Evolutionary conservation across 495 filamentous ascomycete species (phyloP).

Genomic region (Venustampulla echinocandica): DNA sequence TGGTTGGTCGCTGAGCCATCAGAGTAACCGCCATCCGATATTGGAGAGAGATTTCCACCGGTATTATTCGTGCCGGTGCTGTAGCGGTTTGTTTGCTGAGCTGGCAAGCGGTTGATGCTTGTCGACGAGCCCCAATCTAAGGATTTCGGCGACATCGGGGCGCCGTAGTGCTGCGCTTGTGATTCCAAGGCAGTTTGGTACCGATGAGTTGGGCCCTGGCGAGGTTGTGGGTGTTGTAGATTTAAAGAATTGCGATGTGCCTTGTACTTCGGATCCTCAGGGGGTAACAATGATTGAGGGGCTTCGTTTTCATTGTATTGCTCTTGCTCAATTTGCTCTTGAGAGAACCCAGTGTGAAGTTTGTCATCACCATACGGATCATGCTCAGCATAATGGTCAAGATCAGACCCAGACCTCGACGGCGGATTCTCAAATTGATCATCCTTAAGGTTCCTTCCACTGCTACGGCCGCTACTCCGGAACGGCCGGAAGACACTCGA

Average conservation of each 20-base stretch:
- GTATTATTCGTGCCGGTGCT: slow-evolving; percentile 32
- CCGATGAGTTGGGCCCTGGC: slow-evolving; percentile 70
- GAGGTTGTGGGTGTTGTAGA: slow-evolving; percentile 83
- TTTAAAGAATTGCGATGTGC: slow-evolving; percentile 85
- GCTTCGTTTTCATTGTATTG: slow-evolving; percentile 36
- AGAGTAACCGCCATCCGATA: slow-evolving; percentile 33
- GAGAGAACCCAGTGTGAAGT: slow-evolving; percentile 57
- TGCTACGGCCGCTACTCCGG: slow-evolving; percentile 39
- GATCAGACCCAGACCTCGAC: slow-evolving; percentile 65
- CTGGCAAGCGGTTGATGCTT: slow-evolving; percentile 26
- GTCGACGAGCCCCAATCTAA: slow-evolving; percentile 59
- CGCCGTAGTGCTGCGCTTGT: slow-evolving; percentile 62
- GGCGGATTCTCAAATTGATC: slow-evolving; percentile 32
- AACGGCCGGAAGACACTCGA: slow-evolving; percentile 50
- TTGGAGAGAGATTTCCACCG: slow-evolving; percentile 27
- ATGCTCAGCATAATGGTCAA: slow-evolving; percentile 57
- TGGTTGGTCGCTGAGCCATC: slow-evolving; percentile 20
- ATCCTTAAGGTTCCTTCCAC: slow-evolving; percentile 37
- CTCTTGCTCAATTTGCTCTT: slow-evolving; percentile 20
- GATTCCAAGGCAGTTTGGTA: slow-evolving; percentile 75
- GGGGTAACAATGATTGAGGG: slow-evolving; percentile 55
- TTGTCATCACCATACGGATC: slow-evolving; percentile 62
- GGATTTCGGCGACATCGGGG: slow-evolving; percentile 57
- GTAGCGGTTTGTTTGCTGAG: slow-evolving; percentile 30
- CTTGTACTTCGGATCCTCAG: slow-evolving; percentile 84